Base-by-base conservation (phyloP, 2,329 filamentous ascomycete genomes). In the Pseudogymnoascus destructans region DNA sequence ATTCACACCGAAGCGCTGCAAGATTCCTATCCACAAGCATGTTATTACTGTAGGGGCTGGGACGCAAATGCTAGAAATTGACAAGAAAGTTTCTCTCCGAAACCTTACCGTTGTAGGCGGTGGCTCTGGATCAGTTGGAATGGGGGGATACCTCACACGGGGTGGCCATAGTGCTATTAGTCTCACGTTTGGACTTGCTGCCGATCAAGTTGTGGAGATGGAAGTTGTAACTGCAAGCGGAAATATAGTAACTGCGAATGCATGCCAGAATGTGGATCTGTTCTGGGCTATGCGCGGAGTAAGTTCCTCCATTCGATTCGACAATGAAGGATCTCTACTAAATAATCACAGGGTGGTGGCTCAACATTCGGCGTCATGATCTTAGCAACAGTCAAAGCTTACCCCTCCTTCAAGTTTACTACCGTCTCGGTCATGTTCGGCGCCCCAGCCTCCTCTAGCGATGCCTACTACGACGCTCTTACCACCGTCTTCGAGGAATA, bases 221-320 rank as follows among this genome's bases (percentile, higher is more conserved):
- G 75, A 81, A 27, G 70, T 84, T 0, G 76, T 86, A 0, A 78
- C 77, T 0, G 76, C 77, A 0, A 63, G 64, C 3, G 81, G 82
- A 0, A 66, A 75, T 5, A 71, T 79, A 5, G 40, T 82, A 1
- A 74, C 70, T 0, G 74, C 77, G 0, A 82, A 78, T 54, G 76
- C 77, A 36, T 73, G 75, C 9, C 71, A 77, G 36, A 74, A 84
- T 58, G 59, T 70, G 0, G 81, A 85, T 58, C 68, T 86, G 0
- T 85, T 83, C 66, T 86, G 82, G 82, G 82, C 82, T 0, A 72
- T 84, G 61, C 70, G 78, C 59, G 81, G 81, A 7, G 75, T 80
- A 68, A 68, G 74, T 71, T 0, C n/a, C 21, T 11, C 13, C 4
- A 6, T n/a, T 0, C 46, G 7, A 8, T 32, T 7, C 49, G 27